Evolutionary conservation across 495 filamentous ascomycete genomes (phyloP).

Genomic region (Podospora pseudopauciseta): DNA sequence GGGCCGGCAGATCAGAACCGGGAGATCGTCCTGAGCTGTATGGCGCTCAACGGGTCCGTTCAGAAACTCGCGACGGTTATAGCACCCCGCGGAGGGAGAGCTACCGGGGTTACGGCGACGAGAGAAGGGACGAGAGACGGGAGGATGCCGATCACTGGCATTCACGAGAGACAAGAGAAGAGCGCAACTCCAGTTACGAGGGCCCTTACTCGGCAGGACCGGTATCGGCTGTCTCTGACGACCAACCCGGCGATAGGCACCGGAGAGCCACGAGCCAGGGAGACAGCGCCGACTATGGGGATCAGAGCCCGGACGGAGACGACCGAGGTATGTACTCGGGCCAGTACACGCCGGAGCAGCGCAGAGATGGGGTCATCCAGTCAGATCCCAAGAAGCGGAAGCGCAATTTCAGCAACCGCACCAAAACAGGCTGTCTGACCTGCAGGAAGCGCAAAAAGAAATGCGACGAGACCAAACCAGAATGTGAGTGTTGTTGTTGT

Average conservation of each 20-base stretch:
- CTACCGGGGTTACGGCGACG: constrained; percentile 38
- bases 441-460: constrained; percentile 96
- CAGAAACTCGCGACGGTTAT: constrained; percentile 44
- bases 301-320: constrained; percentile 49
- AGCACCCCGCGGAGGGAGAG: constrained; percentile 34
- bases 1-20: constrained; percentile 6
- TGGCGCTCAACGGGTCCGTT: constrained; percentile 29
- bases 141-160: constrained; percentile 47
- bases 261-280: constrained; percentile 40
- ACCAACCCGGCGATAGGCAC: constrained; percentile 40
- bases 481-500: constrained; percentile 57
- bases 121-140: constrained; percentile 27
- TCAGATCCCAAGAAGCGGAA: constrained; percentile 77
- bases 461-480: constrained; percentile 91
- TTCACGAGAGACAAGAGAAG: constrained; percentile 38
- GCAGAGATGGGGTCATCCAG: constrained; percentile 53
- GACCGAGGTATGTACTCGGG: constrained; percentile 39
- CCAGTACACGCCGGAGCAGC: constrained; percentile 45
- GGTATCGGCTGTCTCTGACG: constrained; percentile 43
- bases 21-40: constrained; percentile 30
- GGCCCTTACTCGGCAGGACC: constrained; percentile 39
- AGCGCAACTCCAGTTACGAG: constrained; percentile 43
- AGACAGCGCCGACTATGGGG: constrained; percentile 42
- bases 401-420: constrained; percentile 90
- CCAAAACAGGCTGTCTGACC: constrained; percentile 96